Base-by-base conservation (phyloP, 2,329 filamentous ascomycete species). In the Leptoxyphium fumago region DNA sequence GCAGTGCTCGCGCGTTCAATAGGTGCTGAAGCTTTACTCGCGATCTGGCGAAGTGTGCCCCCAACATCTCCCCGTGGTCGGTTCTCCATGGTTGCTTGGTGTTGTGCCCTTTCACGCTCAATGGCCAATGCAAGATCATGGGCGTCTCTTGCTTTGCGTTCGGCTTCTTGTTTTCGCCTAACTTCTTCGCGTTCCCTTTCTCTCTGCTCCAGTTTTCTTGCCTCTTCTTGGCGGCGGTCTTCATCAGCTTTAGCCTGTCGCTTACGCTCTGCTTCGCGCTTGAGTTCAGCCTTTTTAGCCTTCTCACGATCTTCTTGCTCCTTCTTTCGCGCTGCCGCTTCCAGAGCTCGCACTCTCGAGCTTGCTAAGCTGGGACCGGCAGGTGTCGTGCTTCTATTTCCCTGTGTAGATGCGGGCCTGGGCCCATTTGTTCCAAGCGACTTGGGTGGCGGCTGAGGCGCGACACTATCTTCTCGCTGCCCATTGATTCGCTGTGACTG, bases 261-360 rank as follows among this genome's bases (percentile, higher is more conserved):
- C 64, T 87, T 86, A 40, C 82, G 78, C 58, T 94, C 86, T 29
- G 83, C 67, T 54, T 93, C 84, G 13, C 79, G 75, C 63, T 93
- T 94, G 32, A 82, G 79, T 15, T 93, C 84, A 8, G 80, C 79
- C 56, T 85, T 89, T 41, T 80, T 77, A 55, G 87, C 80, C 11
- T 78, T 77, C 50, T 87, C 84, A 40, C 79, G 77, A 58, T 93
- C 85, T 54, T 94, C 87, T 59, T 77, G 81, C 60, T 94, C 86
- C 58, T 82, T 89, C 62, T 87, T 88, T 56, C 79, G 81, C 34
- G 84, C 82, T 2, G 82, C 84, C 40, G 82, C 71, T 43, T 88
- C 78, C 17, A 88, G 67, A 2, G 83, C 81, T 58, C 54, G 55
- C 11, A 62, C 53, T 8, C 59, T 54, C 15, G 56, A 51, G 40